These are phyloP conservation scores for Hyphopichia fennica DNA, from an alignment of 1,139 yeast genomes.

Conservation along the genomic window DNA sequence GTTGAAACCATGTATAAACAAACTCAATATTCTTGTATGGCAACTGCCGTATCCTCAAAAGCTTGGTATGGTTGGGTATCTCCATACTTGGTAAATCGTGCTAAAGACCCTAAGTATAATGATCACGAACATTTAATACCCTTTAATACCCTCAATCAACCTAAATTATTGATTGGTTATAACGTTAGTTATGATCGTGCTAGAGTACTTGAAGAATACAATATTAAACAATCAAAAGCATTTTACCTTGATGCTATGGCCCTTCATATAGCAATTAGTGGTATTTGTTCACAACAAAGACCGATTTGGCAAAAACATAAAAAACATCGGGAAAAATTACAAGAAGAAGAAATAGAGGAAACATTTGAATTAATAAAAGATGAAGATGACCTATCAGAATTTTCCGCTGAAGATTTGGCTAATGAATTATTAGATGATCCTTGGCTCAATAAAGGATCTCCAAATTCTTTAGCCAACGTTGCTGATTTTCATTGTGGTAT, in stretches of 20 bases:
- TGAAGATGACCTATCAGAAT: constrained; percentile 11
- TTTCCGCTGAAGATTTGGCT: constrained; percentile 21
- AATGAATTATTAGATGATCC: constrained; percentile 55
- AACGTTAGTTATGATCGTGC: constrained; percentile 92
- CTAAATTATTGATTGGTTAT: constrained; percentile 78
- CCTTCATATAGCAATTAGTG: constrained; percentile 84
- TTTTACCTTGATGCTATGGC: constrained; percentile 93
- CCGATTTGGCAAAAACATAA: constrained; percentile 72
- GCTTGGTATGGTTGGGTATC: constrained; percentile 98
- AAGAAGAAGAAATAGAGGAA: constrained; percentile 10
- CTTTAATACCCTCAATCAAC: constrained; percentile 47
- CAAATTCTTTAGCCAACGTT: constrained; percentile 81
- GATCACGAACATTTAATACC: constrained; percentile 75
- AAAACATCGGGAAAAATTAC: constrained; percentile 28
- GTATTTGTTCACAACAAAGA: constrained; percentile 91
- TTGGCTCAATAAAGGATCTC: constrained; percentile 75
- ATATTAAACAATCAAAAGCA: constrained; percentile 61
- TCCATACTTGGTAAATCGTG: constrained; percentile 61
- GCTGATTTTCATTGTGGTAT: constrained; percentile 78
- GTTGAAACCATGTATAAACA: constrained; percentile 82
- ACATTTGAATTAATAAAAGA: neutral
- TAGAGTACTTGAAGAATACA: constrained; percentile 80
- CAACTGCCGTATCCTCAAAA: constrained; percentile 70
- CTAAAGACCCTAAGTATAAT: constrained; percentile 30
- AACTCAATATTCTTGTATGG: constrained; percentile 75